phyloP scores from a whole-genome alignment of 2,329 filamentous ascomycete genomes.

The Pseudogymnoascus sp. region DNA sequence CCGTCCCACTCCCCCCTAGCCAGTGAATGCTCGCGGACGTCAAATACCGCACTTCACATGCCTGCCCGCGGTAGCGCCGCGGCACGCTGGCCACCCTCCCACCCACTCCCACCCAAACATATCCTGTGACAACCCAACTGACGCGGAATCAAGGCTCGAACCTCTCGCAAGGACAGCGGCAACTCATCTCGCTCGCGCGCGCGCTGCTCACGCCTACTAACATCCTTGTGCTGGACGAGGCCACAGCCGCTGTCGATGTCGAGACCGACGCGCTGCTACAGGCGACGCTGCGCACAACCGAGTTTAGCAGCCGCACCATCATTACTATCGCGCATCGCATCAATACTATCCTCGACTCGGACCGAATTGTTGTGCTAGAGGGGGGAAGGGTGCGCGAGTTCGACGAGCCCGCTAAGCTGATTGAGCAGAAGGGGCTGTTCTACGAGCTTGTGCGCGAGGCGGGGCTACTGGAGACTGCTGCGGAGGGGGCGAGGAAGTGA shows the following conservation, averaged over 20 bases:
- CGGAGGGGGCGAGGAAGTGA: background rate
- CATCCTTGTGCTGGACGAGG: slow-evolving; percentile 94
- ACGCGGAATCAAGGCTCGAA: slow-evolving; percentile 64
- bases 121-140: slow-evolving; percentile 6
- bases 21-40: background rate
- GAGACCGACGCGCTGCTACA: slow-evolving; percentile 62
- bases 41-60: slow-evolving; percentile 4
- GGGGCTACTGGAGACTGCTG: slow-evolving; percentile 46
- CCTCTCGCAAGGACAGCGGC: slow-evolving; percentile 87
- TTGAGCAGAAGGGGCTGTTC: slow-evolving; percentile 71
- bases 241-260: slow-evolving; percentile 69
- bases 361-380: slow-evolving; percentile 89
- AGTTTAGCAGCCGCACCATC: slow-evolving; percentile 87
- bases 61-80: background rate
- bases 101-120: slow-evolving; percentile 10
- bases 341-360: slow-evolving; percentile 86
- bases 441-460: slow-evolving; percentile 88
- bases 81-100: slow-evolving; percentile 11
- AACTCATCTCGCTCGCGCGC: slow-evolving; percentile 86
- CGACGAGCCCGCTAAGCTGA: slow-evolving; percentile 71
- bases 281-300: slow-evolving; percentile 51
- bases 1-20: background rate
- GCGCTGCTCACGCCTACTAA: slow-evolving; percentile 93
- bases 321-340: slow-evolving; percentile 98
- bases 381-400: slow-evolving; percentile 88